A percentile compares a stretch with the other conserved stretches of the same genome.
phyloP scores from a whole-genome alignment of 306 rosid genomes.

The Crataegus laevigata region DNA sequence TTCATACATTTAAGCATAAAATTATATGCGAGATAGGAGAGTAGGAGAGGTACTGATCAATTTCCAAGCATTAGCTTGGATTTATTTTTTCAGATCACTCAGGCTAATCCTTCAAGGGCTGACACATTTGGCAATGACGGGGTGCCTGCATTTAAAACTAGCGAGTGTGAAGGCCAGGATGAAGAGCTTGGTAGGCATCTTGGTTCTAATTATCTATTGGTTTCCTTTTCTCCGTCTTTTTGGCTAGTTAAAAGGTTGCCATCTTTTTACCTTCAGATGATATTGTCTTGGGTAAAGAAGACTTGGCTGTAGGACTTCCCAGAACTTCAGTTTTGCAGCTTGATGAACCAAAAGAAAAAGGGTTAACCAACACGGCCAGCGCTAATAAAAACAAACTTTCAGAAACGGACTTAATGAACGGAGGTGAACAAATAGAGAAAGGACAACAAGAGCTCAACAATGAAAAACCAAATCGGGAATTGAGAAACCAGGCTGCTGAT shows the following conservation, averaged over 20 bases:
- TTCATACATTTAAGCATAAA: too few species aligned
- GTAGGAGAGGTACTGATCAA: not conserved
- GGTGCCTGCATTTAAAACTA: conserved; percentile 27
- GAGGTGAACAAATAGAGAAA: conserved; percentile 14
- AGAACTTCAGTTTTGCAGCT: conserved; percentile 6
- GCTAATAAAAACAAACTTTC: not conserved
- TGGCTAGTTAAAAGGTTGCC: not conserved
- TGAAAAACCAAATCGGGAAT: conserved; percentile 20
- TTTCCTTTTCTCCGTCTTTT: not conserved
- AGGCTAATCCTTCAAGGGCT: conserved; percentile 34
- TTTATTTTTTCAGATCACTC: not conserved
- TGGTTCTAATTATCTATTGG: not conserved
- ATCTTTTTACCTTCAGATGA: conserved; percentile 27
- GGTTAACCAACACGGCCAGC: not conserved
- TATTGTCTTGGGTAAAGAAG: conserved; percentile 45
- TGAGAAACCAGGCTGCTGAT: conserved; percentile 2
- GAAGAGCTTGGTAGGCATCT: conserved; percentile 29
- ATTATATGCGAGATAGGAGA: too few species aligned
- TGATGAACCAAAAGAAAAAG: conserved; percentile 4
- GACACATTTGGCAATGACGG: conserved; percentile 27
- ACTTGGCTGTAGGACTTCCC: conserved; percentile 37
- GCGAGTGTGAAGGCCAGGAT: conserved; percentile 29
- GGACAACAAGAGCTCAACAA: conserved; percentile 27
- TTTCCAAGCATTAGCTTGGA: not conserved
- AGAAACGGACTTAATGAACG: not conserved